Conservation (phyloP, 225 moss, liverwort and hornwort species). For the Climacium dendroides region DNA sequence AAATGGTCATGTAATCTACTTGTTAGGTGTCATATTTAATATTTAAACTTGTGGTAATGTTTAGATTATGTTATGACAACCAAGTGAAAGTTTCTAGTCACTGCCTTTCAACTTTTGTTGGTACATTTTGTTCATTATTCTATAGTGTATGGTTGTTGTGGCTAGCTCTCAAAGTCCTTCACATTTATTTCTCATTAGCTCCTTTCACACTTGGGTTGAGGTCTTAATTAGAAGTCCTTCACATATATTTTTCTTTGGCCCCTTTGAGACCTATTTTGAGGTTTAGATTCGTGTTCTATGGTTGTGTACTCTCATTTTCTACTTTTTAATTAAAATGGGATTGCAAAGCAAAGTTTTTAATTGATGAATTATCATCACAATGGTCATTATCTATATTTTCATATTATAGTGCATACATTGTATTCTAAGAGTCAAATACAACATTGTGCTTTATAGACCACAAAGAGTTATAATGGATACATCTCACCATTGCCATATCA, state of each 20-base stretch:
- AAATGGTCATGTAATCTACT: background rate
- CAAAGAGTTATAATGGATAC: background rate
- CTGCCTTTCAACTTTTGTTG: too few species aligned
- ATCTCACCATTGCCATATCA: background rate
- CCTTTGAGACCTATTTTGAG: background rate
- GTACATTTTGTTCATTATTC: background rate
- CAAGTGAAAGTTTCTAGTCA: background rate
- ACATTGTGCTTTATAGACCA: fast-evolving
- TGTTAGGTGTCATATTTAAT: too few species aligned
- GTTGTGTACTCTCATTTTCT: background rate
- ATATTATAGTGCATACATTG: background rate
- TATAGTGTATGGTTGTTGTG: too few species aligned
- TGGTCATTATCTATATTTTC: background rate
- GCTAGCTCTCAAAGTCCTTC: too few species aligned
- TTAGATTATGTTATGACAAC: background rate
- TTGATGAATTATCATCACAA: background rate
- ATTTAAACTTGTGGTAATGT: background rate
- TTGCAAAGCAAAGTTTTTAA: background rate
- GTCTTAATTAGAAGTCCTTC: background rate
- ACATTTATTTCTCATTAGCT: too few species aligned
- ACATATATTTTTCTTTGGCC: too few species aligned
- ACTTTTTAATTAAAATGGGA: background rate
- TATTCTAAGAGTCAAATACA: background rate
- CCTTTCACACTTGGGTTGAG: too few species aligned
- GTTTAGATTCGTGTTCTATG: background rate